Base-by-base conservation (phyloP, 1,284 basidiomycete species). In the Neonothopanus nambi region DNA sequence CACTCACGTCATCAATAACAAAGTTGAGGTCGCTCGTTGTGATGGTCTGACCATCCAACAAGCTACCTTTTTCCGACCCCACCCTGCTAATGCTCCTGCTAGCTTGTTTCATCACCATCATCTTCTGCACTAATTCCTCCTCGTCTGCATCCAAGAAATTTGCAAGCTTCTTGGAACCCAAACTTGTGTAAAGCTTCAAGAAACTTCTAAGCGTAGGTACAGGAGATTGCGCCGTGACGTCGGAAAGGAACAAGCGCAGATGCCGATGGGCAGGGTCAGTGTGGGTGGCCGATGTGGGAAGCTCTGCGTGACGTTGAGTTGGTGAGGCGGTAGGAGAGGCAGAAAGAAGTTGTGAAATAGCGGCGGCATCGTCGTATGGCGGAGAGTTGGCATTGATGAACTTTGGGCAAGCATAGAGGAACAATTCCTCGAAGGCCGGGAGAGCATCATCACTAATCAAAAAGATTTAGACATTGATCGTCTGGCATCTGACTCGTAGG, bases 371-470 rank as follows among this genome's bases (percentile, higher is more conserved):
- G 52, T 97, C 91, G 75, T 97, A 98, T 2, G 93, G 91, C 1
- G 95, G 95, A 3, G 95, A 87, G 70, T 94, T 96, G 58, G 93
- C 92, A 8, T 86, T 86, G 72, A 99, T 95, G 76, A 98, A 98
- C 71, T 98, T 97, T 12, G 96, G 96, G 70, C 93, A 96, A 12
- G 95, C 92, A 60, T 92, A 93, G 24, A 92, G 73, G 82, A 95
- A 99, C 51, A 98, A 87, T 70, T 99, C 96, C 70, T 96, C 91
- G 70, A 93, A 98, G 0, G 91, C 89, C 13, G 87, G 76, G 40
- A 95, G 73, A 11, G 88, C 87, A 59, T 95, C 93, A 57, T 84
- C 76, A 30, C 82, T 86, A 33, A 33, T 33, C 9, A 33, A 8
- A 28, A 28, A 11, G 9, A 33, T 4, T 33, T 9, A 58, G 46